Conservation (phyloP, 345 rosid genomes). For the Rhodomyrtus tomentosa region DNA sequence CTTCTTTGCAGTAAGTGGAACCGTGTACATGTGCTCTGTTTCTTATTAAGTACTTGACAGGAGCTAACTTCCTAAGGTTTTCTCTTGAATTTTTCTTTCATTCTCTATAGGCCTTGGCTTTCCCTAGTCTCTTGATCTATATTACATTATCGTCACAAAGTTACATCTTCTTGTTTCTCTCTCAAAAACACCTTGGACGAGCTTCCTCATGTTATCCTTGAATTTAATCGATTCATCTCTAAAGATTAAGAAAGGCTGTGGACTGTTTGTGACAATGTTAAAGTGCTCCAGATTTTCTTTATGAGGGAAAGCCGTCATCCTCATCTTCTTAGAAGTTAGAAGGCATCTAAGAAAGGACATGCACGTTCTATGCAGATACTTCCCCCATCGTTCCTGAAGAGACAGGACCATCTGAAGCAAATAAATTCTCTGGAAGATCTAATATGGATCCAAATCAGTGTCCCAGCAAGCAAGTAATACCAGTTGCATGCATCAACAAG, state of each 20-base stretch:
- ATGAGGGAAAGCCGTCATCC: not conserved
- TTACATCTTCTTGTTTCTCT: not conserved
- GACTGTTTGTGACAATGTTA: not conserved
- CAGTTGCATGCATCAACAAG: not conserved
- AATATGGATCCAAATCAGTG: not conserved
- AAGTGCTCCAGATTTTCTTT: not conserved
- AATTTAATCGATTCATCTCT: not conserved
- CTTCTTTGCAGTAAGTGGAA: not conserved
- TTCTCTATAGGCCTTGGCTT: not conserved
- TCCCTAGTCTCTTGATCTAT: not conserved
- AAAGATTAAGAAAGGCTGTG: not conserved
- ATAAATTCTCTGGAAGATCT: not conserved
- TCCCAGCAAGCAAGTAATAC: not conserved
- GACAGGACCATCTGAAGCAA: not conserved
- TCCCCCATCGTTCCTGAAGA: not conserved
- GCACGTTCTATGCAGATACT: not conserved
- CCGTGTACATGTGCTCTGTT: not conserved
- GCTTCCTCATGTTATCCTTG: not conserved
- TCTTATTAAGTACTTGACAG: not conserved
- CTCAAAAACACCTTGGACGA: not conserved
- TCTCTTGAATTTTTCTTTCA: not conserved
- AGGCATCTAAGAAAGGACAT: not conserved
- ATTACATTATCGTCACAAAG: not conserved
- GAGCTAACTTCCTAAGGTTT: not conserved
- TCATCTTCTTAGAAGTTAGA: not conserved